A percentile compares a stretch with the other conserved stretches of the same genome.
Conservation (phyloP, 2,329 filamentous ascomycete genomes). For the Trichoderma brevicompactum region DNA sequence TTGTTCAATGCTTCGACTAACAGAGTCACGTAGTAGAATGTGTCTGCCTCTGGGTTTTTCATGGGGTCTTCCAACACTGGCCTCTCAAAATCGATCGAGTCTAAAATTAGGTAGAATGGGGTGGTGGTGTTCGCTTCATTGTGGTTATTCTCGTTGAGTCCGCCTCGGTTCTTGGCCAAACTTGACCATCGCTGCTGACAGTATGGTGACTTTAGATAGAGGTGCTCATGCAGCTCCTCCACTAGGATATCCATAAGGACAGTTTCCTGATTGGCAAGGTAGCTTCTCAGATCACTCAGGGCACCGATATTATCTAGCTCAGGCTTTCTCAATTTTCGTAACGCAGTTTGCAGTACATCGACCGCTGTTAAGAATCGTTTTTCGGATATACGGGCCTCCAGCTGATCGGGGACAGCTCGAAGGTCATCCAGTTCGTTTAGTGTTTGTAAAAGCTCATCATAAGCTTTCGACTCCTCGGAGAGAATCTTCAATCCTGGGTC, state of each 20-base stretch:
- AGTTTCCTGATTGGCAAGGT: conserved; percentile 91
- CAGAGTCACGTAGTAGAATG: conserved; percentile 88
- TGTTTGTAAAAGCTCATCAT: conserved; percentile 85
- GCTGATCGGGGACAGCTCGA: conserved; percentile 83
- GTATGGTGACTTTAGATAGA: conserved; percentile 97
- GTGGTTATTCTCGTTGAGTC: conserved; percentile 52
- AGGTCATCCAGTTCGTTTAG: conserved; percentile 86
- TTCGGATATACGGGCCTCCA: conserved; percentile 93
- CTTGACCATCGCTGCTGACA: conserved; percentile 95
- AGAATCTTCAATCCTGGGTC: conserved; percentile 91
- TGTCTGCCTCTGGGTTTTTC: conserved; percentile 93
- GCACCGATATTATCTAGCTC: conserved; percentile 92
- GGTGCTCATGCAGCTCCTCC: conserved; percentile 95
- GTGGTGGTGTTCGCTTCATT: conserved; percentile 51
- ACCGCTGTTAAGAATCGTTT: conserved; percentile 94
- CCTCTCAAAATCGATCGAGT: conserved; percentile 63
- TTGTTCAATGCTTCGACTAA: conserved; percentile 89
- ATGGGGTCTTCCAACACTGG: conserved; percentile 81
- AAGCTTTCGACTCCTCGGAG: conserved; percentile 83
- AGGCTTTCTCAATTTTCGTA: conserved; percentile 80
- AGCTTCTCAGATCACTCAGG: conserved; percentile 80
- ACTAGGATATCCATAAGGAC: conserved; percentile 90
- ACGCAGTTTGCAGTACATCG: conserved; percentile 84
- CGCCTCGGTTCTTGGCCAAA: conserved; percentile 69
- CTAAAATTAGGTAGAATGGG: conserved; percentile 64